Conservation (phyloP, 169 alveolate species). For the Cryptosporidium sp. region DNA sequence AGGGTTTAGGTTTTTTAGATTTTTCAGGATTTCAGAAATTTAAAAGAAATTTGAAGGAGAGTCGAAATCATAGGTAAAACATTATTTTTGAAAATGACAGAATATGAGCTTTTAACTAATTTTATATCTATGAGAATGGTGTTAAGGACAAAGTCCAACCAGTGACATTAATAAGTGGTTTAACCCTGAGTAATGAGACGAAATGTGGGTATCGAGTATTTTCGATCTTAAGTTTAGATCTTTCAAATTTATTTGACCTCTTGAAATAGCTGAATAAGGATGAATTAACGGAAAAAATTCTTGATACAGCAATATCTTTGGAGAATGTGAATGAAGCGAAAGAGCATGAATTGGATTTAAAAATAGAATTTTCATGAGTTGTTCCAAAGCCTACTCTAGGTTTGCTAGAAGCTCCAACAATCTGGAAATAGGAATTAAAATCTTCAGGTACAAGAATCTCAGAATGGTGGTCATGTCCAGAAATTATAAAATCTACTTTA, state of each 20-base stretch:
- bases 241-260: constrained; percentile 31
- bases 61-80: no score
- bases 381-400: constrained; percentile 52
- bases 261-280: constrained; percentile 22
- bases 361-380: constrained; percentile 23
- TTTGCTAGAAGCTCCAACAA: constrained; percentile 45
- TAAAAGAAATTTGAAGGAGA: no score
- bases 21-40: no score
- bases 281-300: neutral
- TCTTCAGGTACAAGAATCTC: constrained; percentile 36
- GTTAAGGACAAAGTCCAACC: constrained; percentile 53
- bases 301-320: constrained; percentile 50
- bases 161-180: constrained; percentile 6
- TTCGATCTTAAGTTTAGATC: constrained; percentile 15
- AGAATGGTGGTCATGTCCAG: constrained; percentile 69
- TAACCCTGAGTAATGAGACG: constrained; percentile 4
- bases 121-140: neutral
- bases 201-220: constrained; percentile 11
- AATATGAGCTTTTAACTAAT: no score
- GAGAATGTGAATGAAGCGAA: constrained; percentile 45
- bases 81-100: no score
- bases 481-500: constrained; percentile 44
- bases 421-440: constrained; percentile 26
- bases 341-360: constrained; percentile 42
- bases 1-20: no score